phyloP scores from a whole-genome alignment of 768 basidiomycete genomes.

The Tephrocybe sp. region DNA sequence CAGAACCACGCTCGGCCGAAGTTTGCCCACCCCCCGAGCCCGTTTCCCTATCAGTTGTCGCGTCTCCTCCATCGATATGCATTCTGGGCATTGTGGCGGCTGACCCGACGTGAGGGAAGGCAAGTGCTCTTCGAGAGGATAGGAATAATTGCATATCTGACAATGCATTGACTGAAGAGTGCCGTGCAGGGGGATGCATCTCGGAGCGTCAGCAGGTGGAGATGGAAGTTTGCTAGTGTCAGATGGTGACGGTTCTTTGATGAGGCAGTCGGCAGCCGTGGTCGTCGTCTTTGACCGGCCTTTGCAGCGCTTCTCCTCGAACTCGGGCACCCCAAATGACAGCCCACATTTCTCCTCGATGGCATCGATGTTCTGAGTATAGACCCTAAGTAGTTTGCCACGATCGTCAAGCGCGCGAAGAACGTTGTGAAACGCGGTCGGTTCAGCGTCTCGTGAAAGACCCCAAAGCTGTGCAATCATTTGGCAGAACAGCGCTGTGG shows the following conservation, averaged over 20 bases:
- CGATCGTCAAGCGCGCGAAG: constrained; percentile 75
- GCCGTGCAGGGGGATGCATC: constrained; percentile 90
- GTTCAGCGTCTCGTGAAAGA: constrained; percentile 68
- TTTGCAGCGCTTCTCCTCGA: constrained; percentile 56
- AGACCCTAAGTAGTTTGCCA: constrained; percentile 78
- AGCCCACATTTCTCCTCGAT: constrained; percentile 87
- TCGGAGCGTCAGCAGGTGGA: constrained; percentile 60
- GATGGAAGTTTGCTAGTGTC: constrained; percentile 41
- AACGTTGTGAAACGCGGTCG: constrained; percentile 79
- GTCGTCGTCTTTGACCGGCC: constrained; percentile 46
- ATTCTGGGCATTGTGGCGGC: constrained; percentile 79
- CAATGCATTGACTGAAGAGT: constrained; percentile 80
- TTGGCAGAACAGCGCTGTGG: constrained; percentile 77
- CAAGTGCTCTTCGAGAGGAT: constrained; percentile 63
- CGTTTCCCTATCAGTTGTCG: constrained; percentile 79
- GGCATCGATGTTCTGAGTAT: constrained; percentile 93
- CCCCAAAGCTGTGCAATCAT: constrained; percentile 86
- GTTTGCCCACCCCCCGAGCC: constrained; percentile 71
- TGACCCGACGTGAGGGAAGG: constrained; percentile 58
- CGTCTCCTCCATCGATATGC: constrained; percentile 64
- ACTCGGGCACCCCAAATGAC: constrained; percentile 80
- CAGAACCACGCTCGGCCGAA: constrained; percentile 86
- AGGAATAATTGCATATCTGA: constrained; percentile 73
- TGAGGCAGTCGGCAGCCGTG: constrained; percentile 13
- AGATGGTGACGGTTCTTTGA: constrained; percentile 18